These are phyloP conservation scores for Lipomyces chichibuensis DNA, from an alignment of 805 yeast species.

Conservation along the genomic window DNA sequence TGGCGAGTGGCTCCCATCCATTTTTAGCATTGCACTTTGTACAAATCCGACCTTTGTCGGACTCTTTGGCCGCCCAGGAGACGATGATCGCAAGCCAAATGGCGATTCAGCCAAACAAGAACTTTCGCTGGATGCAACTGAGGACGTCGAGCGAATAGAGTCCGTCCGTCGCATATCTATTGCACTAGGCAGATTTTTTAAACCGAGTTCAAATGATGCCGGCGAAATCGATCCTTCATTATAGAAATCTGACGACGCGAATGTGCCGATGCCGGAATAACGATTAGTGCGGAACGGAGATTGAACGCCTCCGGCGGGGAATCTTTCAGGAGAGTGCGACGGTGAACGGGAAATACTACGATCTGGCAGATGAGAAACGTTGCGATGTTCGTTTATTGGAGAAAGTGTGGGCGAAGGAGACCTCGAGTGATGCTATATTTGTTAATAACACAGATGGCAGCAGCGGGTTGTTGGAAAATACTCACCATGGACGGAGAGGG, in stretches of 20 bases:
- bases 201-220: constrained; percentile 21
- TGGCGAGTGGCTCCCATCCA: constrained; percentile 10
- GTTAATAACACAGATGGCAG: background rate
- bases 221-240: constrained; percentile 16
- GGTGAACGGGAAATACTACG: constrained; percentile 16
- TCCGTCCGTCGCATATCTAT: constrained; percentile 14
- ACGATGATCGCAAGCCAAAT: constrained; percentile 14
- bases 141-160: constrained; percentile 13
- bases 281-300: constrained; percentile 31
- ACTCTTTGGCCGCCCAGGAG: constrained; percentile 23
- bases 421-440: background rate
- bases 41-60: constrained; percentile 30
- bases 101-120: background rate
- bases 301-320: background rate
- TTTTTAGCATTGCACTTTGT: constrained; percentile 30
- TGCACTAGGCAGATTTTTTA: background rate
- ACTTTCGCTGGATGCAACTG: constrained; percentile 9
- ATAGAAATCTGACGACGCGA: constrained; percentile 33
- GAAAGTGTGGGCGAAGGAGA: constrained; percentile 10
- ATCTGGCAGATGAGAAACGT: background rate
- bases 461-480: background rate
- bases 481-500: constrained; percentile 27
- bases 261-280: constrained; percentile 32
- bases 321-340: constrained; percentile 25
- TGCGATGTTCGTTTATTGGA: constrained; percentile 3